Conservation (phyloP, 2,329 filamentous ascomycete genomes). For the Dothistroma pini region DNA sequence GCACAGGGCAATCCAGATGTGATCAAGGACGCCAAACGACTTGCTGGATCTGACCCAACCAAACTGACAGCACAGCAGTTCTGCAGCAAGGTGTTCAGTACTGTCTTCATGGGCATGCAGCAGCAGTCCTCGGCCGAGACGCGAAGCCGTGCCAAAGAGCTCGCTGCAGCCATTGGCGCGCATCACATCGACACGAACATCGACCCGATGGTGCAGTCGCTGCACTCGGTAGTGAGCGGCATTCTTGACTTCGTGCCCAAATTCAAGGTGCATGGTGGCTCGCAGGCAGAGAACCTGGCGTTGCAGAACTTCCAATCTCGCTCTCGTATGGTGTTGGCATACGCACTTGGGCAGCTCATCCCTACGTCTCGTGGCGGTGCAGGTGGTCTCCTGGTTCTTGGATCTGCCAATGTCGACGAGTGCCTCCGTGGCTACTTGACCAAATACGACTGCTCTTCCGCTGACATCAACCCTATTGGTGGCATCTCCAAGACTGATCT, state of each 20-base stretch:
- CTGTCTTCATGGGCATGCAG: constrained; percentile 66
- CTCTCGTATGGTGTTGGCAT: constrained; percentile 62
- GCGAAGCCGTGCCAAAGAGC: constrained; percentile 59
- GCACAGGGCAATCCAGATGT: constrained; percentile 52
- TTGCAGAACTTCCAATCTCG: constrained; percentile 67
- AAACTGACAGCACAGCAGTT: constrained; percentile 55
- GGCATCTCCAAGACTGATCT: constrained; percentile 64
- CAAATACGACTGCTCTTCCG: constrained; percentile 63
- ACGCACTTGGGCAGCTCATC: constrained; percentile 61
- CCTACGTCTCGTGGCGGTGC: constrained; percentile 58
- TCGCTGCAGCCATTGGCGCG: constrained; percentile 61
- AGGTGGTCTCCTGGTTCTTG: constrained; percentile 61
- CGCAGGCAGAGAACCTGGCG: constrained; percentile 57
- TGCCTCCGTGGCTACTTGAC: constrained; percentile 59
- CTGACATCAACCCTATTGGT: constrained; percentile 60
- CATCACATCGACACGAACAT: constrained; percentile 74
- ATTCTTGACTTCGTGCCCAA: constrained; percentile 59
- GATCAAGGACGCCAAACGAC: constrained; percentile 50
- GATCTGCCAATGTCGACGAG: constrained; percentile 64
- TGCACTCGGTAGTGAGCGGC: constrained; percentile 56
- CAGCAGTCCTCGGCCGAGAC: constrained; percentile 65
- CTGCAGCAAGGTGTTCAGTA: constrained; percentile 57
- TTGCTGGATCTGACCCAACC: constrained; percentile 52
- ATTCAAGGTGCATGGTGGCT: constrained; percentile 63
- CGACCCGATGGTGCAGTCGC: constrained; percentile 60